Percentiles rank a stretch among this genome's conserved stretches.
phyloP scores from a whole-genome alignment of 768 basidiomycete species.

The Leccinum aurantiacum region DNA sequence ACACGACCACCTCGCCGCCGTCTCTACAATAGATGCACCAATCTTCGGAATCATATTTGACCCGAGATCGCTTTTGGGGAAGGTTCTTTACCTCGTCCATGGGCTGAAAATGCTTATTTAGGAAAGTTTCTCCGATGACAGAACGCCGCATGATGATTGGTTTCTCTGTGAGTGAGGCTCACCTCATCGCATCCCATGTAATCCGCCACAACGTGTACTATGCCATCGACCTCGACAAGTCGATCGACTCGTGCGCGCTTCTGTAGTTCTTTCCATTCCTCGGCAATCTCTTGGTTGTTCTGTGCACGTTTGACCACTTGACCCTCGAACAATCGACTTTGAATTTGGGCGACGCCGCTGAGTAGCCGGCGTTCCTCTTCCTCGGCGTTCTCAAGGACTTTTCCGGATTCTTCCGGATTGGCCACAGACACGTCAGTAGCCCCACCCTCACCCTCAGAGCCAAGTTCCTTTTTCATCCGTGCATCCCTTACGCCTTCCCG shows the following conservation, averaged over 20 bases:
- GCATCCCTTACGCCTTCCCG: conserved; percentile 44
- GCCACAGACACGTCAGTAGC: conserved; percentile 3
- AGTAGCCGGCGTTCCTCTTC: conserved; percentile 54
- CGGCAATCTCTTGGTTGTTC: conserved; percentile 43
- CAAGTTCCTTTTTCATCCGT: conserved; percentile 44
- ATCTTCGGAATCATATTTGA: conserved; percentile 52
- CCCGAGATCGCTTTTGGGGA: conserved; percentile 34
- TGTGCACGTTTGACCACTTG: conserved; percentile 36
- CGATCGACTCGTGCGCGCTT: conserved; percentile 44
- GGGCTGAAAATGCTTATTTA: conserved; percentile 17
- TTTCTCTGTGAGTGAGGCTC: conserved; percentile 20
- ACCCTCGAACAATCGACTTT: conserved; percentile 59
- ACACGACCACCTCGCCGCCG: conserved; percentile 53
- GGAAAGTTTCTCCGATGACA: neutral
- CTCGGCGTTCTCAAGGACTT: conserved; percentile 43
- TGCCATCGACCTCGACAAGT: conserved; percentile 39
- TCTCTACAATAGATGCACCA: conserved; percentile 61
- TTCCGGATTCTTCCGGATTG: conserved; percentile 24
- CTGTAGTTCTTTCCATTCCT: conserved; percentile 47
- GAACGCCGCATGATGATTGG: neutral
- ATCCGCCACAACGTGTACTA: conserved; percentile 31
- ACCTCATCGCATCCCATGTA: conserved; percentile 30
- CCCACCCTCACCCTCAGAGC: conserved; percentile 5
- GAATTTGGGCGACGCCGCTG: conserved; percentile 57
- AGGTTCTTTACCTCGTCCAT: conserved; percentile 11